A percentile compares a stretch with the other conserved stretches of the same genome.
Evolutionary conservation across 805 yeast genomes (phyloP).

Genomic region (Ascoidea rubescens): DNA sequence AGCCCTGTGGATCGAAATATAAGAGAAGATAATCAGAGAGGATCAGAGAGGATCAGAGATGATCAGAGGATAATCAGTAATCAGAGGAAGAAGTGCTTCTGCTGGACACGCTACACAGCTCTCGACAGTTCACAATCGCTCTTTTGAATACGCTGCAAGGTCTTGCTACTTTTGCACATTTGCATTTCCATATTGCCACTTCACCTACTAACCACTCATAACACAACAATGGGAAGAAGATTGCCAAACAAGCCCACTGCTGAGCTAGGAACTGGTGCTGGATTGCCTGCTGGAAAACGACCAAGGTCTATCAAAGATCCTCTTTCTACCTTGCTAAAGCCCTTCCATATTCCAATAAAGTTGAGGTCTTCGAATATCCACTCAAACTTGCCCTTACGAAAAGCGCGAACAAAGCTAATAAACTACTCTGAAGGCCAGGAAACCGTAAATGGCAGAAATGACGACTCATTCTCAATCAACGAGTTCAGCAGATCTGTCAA

Average conservation of each 20-base stretch:
- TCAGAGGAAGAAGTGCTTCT: neutral
- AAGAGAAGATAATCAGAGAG: too few species aligned
- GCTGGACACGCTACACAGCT: neutral
- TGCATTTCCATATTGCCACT: too few species aligned
- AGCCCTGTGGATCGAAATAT: too few species aligned
- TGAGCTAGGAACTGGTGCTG: conserved; percentile 57
- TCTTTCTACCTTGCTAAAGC: conserved; percentile 38
- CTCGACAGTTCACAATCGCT: neutral
- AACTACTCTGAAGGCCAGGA: conserved; percentile 21
- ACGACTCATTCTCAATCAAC: neutral
- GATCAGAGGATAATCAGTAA: neutral
- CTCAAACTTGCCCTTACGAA: conserved; percentile 13
- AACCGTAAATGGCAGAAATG: conserved; percentile 21
- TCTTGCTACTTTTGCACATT: too few species aligned
- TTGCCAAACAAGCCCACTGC: conserved; percentile 29
- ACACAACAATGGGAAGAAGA: conserved; percentile 12
- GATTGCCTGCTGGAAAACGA: conserved; percentile 40
- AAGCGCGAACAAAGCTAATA: conserved; percentile 17
- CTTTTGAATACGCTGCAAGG: neutral
- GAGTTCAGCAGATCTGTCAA: conserved; percentile 13
- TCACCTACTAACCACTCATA: neutral
- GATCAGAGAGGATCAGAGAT: neutral
- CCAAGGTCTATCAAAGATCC: conserved; percentile 43
- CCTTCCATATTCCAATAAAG: conserved; percentile 54
- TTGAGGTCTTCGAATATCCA: conserved; percentile 12